Base-by-base conservation (phyloP, 352 stramenopile species). In the Bremia lactucae region DNA sequence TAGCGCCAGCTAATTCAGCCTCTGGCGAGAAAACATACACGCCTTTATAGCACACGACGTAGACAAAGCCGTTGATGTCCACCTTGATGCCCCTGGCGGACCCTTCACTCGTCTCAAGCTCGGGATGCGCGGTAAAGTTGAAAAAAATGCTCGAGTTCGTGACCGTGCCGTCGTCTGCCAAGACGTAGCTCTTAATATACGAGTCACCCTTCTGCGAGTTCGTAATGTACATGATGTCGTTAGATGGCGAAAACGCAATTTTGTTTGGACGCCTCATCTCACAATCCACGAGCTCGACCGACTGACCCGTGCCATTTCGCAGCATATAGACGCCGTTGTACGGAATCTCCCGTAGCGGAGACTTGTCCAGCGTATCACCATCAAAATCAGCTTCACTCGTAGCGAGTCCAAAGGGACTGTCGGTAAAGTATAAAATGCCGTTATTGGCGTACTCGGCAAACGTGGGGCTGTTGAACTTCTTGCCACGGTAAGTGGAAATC, bases 241-340 rank as follows among this genome's bases (percentile, higher is more conserved):
- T 57, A 22, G 70, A 45, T 6, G 76, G 73, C 14, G 73, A 84
- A 45, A 89, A 87, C 14, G 76, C 76, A 26, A 89, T 85, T 57
- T 86, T 85, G 60, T 86, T 86, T n/a, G 76, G 76, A 7, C 76
- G 73, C 29, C 75, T 75, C 72, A 89, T 84, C 38, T 63, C 62
- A 36, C 73, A 84, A 31, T 89, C 76, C 28, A 87, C 40, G 14
- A 83, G 64, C 36, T 77, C 59, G 19, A 86, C 64, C 6, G 59
- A 51, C 25, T 75, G 50, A 20, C 54, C 62, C 13, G 59, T 62
- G 31, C 56, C 56, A 41, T 79, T 79, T 31, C 58, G 59, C 22
- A 86, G 65, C 49, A 78, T 57, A 53, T 84, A 89, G 31, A 89
- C 65, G 22, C 76, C 76, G 47, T 87, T 89, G 44, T 84, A 89